Conservation (phyloP, 2,329 filamentous ascomycete genomes). For the Fonsecaea erecta region DNA sequence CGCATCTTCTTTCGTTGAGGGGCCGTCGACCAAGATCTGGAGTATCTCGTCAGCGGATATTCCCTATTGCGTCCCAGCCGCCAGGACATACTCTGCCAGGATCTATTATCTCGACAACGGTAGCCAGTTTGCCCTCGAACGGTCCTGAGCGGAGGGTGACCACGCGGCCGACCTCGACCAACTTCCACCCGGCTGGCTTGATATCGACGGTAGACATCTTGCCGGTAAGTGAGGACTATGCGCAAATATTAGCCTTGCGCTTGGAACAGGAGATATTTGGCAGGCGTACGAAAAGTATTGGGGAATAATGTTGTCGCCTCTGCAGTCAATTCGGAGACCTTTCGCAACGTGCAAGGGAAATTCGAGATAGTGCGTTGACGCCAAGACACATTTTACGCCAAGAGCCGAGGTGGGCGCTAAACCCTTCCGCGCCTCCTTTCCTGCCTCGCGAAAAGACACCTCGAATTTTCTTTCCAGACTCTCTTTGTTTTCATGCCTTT, state of each 20-base stretch:
- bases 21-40: slow-evolving; percentile 95
- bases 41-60: slow-evolving; percentile 1
- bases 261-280: slow-evolving; percentile 6
- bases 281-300: slow-evolving; percentile 25
- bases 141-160: slow-evolving; percentile 86
- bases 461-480: slow-evolving; percentile 8
- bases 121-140: slow-evolving; percentile 82
- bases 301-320: slow-evolving; percentile 25
- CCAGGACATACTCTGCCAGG: slow-evolving; percentile 93
- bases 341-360: slow-evolving; percentile 1
- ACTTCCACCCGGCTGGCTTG: slow-evolving; percentile 84
- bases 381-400: slow-evolving; percentile 2
- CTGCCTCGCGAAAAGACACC: neutral
- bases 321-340: neutral
- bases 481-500: neutral
- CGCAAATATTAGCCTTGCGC: slow-evolving; percentile 20
- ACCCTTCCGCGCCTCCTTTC: neutral
- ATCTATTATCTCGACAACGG: slow-evolving; percentile 99
- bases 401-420: neutral
- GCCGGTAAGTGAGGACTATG: slow-evolving; percentile 30
- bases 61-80: slow-evolving; percentile 9
- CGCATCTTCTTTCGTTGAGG: slow-evolving; percentile 77
- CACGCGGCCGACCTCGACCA: slow-evolving; percentile 98
- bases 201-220: slow-evolving; percentile 79
- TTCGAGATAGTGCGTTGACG: slow-evolving; percentile 1